These are phyloP conservation scores for Dothiorella sarmentorum DNA, from an alignment of 2,329 filamentous ascomycete species.

Conservation along the genomic window DNA sequence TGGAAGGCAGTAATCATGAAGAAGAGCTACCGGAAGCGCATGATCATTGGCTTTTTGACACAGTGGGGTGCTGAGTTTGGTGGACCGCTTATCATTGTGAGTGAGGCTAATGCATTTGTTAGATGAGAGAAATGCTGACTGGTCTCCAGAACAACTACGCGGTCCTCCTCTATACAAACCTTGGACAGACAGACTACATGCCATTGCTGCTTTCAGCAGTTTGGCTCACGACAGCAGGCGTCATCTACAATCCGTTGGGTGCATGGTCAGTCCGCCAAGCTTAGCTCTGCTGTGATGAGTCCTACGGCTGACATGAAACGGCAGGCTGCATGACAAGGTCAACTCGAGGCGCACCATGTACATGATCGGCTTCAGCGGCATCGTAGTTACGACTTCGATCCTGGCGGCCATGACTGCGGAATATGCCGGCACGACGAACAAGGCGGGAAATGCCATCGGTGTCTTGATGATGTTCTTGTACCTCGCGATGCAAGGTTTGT, in stretches of 20 bases:
- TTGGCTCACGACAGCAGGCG: slow-evolving; percentile 44
- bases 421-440: slow-evolving; percentile 39
- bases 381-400: slow-evolving; percentile 21
- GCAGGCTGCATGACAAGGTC: slow-evolving; percentile 21
- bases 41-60: slow-evolving; percentile 49
- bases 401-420: slow-evolving; percentile 35
- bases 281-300: not conserved
- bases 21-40: slow-evolving; percentile 42
- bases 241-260: slow-evolving; percentile 29
- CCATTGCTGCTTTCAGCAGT: slow-evolving; percentile 40
- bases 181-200: slow-evolving; percentile 41
- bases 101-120: no score
- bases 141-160: slow-evolving; percentile 39
- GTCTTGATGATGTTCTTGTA: slow-evolving; percentile 45
- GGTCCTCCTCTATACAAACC: slow-evolving; percentile 36
- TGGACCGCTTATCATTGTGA: slow-evolving; percentile 48
- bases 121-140: not conserved
- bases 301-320: not conserved
- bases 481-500: slow-evolving; percentile 43
- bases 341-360: slow-evolving; percentile 21
- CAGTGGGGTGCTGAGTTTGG: slow-evolving; percentile 52
- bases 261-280: slow-evolving; percentile 7
- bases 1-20: slow-evolving; percentile 22
- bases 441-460: slow-evolving; percentile 41
- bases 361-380: slow-evolving; percentile 34